phyloP scores from a whole-genome alignment of 2,329 filamentous ascomycete species.

The Trichoderma polysporum region DNA sequence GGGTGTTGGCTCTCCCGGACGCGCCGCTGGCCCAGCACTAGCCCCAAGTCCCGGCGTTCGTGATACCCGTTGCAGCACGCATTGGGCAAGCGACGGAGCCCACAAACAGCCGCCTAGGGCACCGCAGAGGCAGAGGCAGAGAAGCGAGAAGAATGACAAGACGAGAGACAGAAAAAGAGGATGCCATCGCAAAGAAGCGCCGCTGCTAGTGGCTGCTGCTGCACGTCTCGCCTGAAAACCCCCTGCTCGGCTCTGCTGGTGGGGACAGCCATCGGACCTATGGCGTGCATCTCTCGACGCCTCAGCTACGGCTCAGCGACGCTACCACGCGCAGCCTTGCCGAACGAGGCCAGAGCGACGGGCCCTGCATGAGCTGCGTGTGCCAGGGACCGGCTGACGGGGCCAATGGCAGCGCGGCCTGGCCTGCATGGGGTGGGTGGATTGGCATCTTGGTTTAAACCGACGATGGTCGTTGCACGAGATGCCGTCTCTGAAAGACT shows the following conservation, averaged over 20 bases:
- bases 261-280: constrained; percentile 17
- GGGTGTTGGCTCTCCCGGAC: neutral
- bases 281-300: constrained; percentile 20
- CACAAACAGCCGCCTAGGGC: constrained; percentile 6
- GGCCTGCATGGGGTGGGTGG: neutral
- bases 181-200: neutral
- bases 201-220: neutral
- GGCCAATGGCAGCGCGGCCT: constrained; percentile 7
- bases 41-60: neutral
- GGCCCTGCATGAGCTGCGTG: constrained; percentile 21
- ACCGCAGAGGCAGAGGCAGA: neutral
- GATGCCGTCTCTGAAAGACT: constrained; percentile 2
- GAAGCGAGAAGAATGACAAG: neutral
- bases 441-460: neutral
- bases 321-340: constrained; percentile 23
- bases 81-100: constrained; percentile 1
- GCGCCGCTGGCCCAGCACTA: constrained; percentile 11
- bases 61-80: neutral
- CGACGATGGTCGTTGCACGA: constrained; percentile 4
- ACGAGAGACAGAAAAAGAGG: neutral
- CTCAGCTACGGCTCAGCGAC: constrained; percentile 21
- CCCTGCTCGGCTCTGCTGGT: neutral
- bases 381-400: constrained; percentile 1
- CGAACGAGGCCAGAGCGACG: constrained; percentile 20
- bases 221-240: constrained; percentile 8